Conservation (phyloP, 495 filamentous ascomycete genomes). For the Lepidopterella palustris region DNA sequence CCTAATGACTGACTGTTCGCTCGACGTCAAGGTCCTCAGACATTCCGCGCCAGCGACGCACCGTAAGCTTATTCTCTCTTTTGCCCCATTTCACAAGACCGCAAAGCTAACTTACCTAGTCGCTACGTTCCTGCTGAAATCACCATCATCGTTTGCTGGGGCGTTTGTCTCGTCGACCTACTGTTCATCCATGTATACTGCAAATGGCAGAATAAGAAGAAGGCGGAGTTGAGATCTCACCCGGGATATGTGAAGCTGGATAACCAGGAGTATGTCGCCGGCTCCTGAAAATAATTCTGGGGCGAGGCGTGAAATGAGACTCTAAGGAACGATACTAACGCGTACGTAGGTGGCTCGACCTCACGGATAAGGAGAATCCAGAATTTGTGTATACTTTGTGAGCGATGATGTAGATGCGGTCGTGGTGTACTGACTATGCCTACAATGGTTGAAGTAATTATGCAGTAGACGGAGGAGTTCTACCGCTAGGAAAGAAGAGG, state of each 20-base stretch:
- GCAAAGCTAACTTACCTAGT: constrained; percentile 37
- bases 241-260: constrained; percentile 59
- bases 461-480: too few species aligned
- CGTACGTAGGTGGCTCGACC: constrained; percentile 44
- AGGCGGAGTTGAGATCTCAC: constrained; percentile 46
- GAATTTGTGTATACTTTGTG: constrained; percentile 38
- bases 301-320: too few species aligned
- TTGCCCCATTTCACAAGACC: neutral
- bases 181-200: constrained; percentile 60
- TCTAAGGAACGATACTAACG: neutral
- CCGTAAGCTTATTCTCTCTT: neutral
- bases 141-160: constrained; percentile 59
- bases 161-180: constrained; percentile 49
- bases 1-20: too few species aligned
- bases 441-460: too few species aligned
- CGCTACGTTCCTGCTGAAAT: constrained; percentile 63
- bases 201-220: constrained; percentile 53
- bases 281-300: neutral
- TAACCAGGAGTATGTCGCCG: constrained; percentile 51
- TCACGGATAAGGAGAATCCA: constrained; percentile 50
- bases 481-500: too few species aligned
- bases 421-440: too few species aligned
- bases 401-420: too few species aligned
- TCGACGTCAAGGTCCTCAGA: constrained; percentile 48
- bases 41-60: constrained; percentile 49